phyloP scores from a whole-genome alignment of 2,329 filamentous ascomycete species.

The Stromatinia cepivora region DNA sequence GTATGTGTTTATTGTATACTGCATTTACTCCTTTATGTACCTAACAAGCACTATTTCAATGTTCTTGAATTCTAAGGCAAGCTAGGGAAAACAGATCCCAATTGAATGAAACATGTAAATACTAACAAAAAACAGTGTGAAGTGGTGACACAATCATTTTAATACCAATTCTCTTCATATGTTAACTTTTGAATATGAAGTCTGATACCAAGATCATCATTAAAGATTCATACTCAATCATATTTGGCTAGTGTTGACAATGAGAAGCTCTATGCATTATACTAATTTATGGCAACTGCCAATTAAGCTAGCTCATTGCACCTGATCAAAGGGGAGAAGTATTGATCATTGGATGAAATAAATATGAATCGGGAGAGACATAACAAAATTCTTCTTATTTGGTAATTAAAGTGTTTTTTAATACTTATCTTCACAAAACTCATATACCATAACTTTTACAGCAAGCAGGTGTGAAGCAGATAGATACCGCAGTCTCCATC shows the following conservation, averaged over 20 bases:
- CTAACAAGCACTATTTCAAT: neutral
- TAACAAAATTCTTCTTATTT: neutral
- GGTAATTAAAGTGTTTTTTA: neutral
- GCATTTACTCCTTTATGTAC: neutral
- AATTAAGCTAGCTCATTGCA: neutral
- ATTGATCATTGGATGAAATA: neutral
- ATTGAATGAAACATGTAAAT: neutral
- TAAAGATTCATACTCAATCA: neutral
- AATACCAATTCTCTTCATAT: neutral
- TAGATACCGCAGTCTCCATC: neutral
- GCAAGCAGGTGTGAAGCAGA: neutral
- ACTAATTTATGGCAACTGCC: slow-evolving; percentile 8
- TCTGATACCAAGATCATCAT: neutral
- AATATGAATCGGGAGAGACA: neutral
- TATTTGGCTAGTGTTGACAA: neutral
- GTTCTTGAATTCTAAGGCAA: no score
- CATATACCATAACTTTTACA: neutral
- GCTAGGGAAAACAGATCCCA: neutral
- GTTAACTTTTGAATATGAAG: neutral
- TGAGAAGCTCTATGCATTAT: neutral
- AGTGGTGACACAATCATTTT: neutral
- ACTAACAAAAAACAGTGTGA: neutral
- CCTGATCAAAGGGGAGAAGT: neutral
- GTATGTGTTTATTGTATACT: neutral
- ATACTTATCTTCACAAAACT: neutral